Conservation (phyloP, 371 early-diverging fungal genomes). For the Quaeritorhiza haematococci region DNA sequence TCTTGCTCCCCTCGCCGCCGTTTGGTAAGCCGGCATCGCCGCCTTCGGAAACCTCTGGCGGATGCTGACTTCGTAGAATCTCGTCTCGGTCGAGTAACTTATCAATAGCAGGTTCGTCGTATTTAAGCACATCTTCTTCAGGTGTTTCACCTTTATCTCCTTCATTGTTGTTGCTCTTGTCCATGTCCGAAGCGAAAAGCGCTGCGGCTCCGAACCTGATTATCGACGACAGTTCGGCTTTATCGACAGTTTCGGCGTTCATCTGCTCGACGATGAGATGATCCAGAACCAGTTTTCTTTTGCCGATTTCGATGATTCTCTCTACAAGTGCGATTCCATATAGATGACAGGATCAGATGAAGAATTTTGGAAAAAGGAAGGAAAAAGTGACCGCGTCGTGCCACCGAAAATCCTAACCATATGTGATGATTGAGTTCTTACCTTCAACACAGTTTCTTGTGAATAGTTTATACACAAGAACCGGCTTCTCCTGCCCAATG, state of each 20-base stretch:
- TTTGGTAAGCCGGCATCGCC: no score
- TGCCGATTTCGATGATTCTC: slow-evolving; percentile 75
- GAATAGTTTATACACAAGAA: slow-evolving; percentile 80
- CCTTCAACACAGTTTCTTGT: slow-evolving; percentile 62
- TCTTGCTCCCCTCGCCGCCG: slow-evolving; percentile 1
- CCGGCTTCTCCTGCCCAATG: slow-evolving; percentile 89
- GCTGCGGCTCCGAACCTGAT: slow-evolving; percentile 75
- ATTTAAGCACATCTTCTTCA: slow-evolving; percentile 15
- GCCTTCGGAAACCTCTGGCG: not conserved
- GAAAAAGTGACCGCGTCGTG: no score
- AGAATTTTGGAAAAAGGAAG: no score
- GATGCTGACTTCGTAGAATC: slow-evolving; percentile 9
- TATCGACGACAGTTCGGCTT: slow-evolving; percentile 63
- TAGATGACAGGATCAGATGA: slow-evolving; percentile 30
- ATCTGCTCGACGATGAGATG: slow-evolving; percentile 80
- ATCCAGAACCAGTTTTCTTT: slow-evolving; percentile 79
- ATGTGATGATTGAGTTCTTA: slow-evolving; percentile 38
- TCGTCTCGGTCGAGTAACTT: slow-evolving; percentile 57
- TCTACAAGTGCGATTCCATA: slow-evolving; percentile 76
- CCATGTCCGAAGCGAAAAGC: slow-evolving; percentile 65
- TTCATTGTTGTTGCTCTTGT: no score
- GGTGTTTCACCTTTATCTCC: slow-evolving; percentile 44
- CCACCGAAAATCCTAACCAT: no score
- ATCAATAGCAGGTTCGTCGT: slow-evolving; percentile 44
- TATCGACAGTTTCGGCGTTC: slow-evolving; percentile 55